Evolutionary conservation across 2,329 filamentous ascomycete species (phyloP).

Genomic region (Calonectria henricotiae): DNA sequence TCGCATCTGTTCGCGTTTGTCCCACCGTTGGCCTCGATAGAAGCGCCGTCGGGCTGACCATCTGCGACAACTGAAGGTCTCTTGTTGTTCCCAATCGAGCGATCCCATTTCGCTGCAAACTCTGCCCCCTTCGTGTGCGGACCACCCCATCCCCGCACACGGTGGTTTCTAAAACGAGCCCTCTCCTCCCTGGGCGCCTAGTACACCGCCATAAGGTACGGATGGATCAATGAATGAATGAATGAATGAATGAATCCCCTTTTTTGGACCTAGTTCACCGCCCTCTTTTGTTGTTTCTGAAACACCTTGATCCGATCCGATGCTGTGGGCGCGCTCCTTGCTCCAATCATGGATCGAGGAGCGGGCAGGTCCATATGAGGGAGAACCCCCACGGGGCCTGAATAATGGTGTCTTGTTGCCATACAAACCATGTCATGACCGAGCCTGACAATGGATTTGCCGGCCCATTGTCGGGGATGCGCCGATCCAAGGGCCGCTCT

Average conservation of each 20-base stretch:
- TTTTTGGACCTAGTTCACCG: background rate
- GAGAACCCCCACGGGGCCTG: conserved; percentile 6
- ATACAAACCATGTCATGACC: background rate
- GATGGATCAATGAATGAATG: background rate
- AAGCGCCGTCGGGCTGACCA: conserved; percentile 1
- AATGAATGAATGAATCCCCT: background rate
- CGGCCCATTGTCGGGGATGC: background rate
- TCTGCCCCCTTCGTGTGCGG: background rate
- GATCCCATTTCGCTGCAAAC: background rate
- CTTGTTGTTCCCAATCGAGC: background rate
- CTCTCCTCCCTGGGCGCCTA: background rate
- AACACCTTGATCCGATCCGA: conserved; percentile 1
- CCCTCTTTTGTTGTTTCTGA: conserved; percentile 4
- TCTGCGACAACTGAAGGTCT: conserved; percentile 20
- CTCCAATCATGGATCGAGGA: background rate
- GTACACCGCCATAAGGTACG: background rate
- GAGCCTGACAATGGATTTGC: background rate
- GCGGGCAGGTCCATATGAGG: conserved; percentile 5
- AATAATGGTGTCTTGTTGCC: background rate
- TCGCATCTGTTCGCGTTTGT: background rate
- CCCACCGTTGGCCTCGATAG: background rate
- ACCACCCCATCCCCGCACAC: background rate
- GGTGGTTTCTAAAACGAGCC: background rate
- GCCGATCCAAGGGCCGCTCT: conserved; percentile 19
- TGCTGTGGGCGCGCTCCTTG: conserved; percentile 9